Evolutionary conservation across 257 asterid species (phyloP).

Genomic region (Fraxinus cuspidata): DNA sequence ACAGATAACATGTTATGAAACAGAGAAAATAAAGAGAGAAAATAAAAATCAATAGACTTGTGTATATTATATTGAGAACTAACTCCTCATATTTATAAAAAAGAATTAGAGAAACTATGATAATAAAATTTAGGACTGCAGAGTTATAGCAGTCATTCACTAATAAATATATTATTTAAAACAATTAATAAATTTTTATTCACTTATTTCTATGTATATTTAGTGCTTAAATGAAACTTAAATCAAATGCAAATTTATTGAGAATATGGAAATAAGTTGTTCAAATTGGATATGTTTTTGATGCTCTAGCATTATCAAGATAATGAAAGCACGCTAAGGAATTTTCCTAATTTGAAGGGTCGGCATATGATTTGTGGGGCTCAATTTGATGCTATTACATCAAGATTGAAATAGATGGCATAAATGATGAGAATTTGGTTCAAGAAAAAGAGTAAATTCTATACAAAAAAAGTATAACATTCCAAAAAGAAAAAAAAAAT

Average conservation of each 20-base stretch:
- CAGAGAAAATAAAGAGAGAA: too few species aligned
- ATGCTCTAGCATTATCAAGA: slow-evolving; percentile 1
- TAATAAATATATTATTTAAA: too few species aligned
- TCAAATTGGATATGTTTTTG: background rate
- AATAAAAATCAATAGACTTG: too few species aligned
- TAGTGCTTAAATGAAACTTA: background rate
- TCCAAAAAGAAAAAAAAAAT: background rate
- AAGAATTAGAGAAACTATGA: too few species aligned
- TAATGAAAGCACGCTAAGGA: background rate
- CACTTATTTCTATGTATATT: background rate
- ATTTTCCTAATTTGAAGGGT: background rate
- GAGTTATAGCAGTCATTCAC: too few species aligned
- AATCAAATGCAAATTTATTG: background rate
- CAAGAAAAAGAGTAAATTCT: background rate
- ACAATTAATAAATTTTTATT: too few species aligned
- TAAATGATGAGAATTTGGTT: background rate
- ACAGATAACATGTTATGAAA: too few species aligned
- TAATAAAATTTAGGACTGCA: too few species aligned
- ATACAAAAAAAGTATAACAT: background rate
- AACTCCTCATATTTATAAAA: too few species aligned
- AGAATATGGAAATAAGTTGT: background rate
- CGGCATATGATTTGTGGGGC: background rate
- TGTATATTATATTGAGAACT: too few species aligned
- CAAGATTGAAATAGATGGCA: background rate
- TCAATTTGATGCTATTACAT: background rate